Conservation (phyloP, 1,284 basidiomycete species). For the Malassezia slooffiae region DNA sequence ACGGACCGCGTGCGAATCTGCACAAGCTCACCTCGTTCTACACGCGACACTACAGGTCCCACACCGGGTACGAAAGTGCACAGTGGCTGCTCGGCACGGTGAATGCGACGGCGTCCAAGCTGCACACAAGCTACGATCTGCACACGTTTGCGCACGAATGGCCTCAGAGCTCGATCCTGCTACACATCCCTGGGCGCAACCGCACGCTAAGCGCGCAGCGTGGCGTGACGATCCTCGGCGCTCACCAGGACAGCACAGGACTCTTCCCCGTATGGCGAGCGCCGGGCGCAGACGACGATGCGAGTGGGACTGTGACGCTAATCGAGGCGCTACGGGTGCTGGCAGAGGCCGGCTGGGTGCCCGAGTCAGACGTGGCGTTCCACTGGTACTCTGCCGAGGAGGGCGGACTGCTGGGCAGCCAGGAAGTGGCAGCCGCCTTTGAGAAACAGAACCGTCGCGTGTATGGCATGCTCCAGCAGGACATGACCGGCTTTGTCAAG, state of each 20-base stretch:
- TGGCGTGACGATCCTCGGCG: slow-evolving; percentile 57
- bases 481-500: slow-evolving; percentile 72
- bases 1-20: slow-evolving; percentile 25
- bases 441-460: slow-evolving; percentile 58
- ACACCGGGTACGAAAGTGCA: slow-evolving; percentile 66
- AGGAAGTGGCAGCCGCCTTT: slow-evolving; percentile 76
- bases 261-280: slow-evolving; percentile 35
- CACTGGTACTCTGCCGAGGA: slow-evolving; percentile 95
- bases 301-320: slow-evolving; percentile 80
- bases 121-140: slow-evolving; percentile 48
- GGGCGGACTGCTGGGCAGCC: slow-evolving; percentile 82
- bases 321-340: slow-evolving; percentile 78
- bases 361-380: slow-evolving; percentile 68
- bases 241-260: slow-evolving; percentile 71
- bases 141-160: slow-evolving; percentile 76
- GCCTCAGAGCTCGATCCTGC: slow-evolving; percentile 78
- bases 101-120: slow-evolving; percentile 12
- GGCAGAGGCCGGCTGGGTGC: slow-evolving; percentile 64
- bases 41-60: slow-evolving; percentile 50
- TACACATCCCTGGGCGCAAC: slow-evolving; percentile 27
- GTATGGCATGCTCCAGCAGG: slow-evolving; percentile 60
- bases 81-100: slow-evolving; percentile 57
- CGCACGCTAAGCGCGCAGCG: slow-evolving; percentile 18
- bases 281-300: slow-evolving; percentile 63
- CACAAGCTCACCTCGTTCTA: slow-evolving; percentile 51